Conservation (phyloP, 2,329 filamentous ascomycete genomes). For the Mycosphaerella arachidis region DNA sequence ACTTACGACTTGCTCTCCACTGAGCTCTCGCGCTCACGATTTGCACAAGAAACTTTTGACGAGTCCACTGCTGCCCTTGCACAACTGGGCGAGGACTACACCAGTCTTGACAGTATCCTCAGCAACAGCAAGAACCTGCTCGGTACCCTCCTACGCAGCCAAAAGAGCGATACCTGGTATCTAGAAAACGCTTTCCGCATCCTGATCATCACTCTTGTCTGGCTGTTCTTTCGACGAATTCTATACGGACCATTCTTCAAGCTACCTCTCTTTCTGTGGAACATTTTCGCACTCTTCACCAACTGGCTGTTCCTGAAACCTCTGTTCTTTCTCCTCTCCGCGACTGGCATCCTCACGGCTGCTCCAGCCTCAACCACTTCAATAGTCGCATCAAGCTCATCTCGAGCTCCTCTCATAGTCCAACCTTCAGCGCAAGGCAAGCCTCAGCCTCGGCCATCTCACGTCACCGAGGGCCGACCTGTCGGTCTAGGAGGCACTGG, state of each 20-base stretch:
- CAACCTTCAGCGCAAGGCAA: constrained; percentile 42
- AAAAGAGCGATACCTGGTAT: constrained; percentile 98
- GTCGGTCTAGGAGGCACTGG: constrained; percentile 50
- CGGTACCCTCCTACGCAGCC: constrained; percentile 72
- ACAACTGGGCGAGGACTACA: constrained; percentile 76
- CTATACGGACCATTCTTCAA: constrained; percentile 86
- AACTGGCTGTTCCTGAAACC: constrained; percentile 30
- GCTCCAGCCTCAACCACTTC: constrained; percentile 11
- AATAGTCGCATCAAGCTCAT: constrained; percentile 24
- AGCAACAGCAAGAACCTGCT: constrained; percentile 70
- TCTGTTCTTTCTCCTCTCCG: constrained; percentile 49
- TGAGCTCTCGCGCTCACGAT: constrained; percentile 80
- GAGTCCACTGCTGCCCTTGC: constrained; percentile 79
- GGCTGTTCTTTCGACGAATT: constrained; percentile 79
- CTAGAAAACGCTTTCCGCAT: constrained; percentile 85
- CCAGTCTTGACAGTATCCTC: constrained; percentile 71
- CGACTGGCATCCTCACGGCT: constrained; percentile 44
- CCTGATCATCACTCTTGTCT: constrained; percentile 68
- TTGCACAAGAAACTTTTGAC: constrained; percentile 81
- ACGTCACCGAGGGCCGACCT: constrained; percentile 33
- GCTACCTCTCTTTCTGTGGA: constrained; percentile 53
- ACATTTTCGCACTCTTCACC: constrained; percentile 17
- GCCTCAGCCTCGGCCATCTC: constrained; percentile 29
- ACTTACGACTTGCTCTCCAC: constrained; percentile 82
- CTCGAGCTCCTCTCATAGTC: constrained; percentile 38